These are phyloP conservation scores for Nothophaeocryptopus gaeumannii DNA, from an alignment of 2,329 filamentous ascomycete species.

Conservation along the genomic window DNA sequence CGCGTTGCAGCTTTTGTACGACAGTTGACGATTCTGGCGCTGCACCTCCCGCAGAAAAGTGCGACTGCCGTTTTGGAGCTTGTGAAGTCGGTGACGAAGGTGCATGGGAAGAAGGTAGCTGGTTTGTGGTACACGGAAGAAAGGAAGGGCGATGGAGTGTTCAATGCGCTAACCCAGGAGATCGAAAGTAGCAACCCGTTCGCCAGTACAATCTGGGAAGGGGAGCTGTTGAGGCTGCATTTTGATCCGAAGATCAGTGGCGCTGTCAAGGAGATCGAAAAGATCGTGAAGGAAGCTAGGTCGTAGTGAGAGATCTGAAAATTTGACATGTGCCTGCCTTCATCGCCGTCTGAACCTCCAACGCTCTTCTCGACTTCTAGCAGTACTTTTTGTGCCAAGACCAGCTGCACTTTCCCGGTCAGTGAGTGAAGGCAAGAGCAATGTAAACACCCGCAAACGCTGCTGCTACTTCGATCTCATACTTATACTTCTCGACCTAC, in stretches of 20 bases:
- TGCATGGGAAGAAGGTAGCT: conserved; percentile 76
- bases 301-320: background rate
- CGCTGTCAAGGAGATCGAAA: conserved; percentile 39
- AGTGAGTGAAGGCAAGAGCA: too few relatives aligned
- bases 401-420: too few relatives aligned
- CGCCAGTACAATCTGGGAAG: conserved; percentile 88
- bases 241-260: conserved; percentile 85
- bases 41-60: conserved; percentile 90
- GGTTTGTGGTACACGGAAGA: conserved; percentile 95
- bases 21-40: conserved; percentile 74
- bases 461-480: too few relatives aligned
- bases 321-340: too few relatives aligned
- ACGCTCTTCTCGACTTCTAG: too few relatives aligned
- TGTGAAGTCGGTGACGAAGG: conserved; percentile 72
- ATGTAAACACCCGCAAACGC: too few relatives aligned
- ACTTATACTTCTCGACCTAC: too few relatives aligned
- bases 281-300: conserved; percentile 24
- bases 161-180: conserved; percentile 68
- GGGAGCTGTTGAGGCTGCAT: conserved; percentile 78
- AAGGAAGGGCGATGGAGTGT: conserved; percentile 83
- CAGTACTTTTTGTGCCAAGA: too few relatives aligned
- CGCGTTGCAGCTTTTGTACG: conserved; percentile 91
- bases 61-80: conserved; percentile 75
- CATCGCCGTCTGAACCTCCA: too few relatives aligned
- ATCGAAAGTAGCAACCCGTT: conserved; percentile 89